phyloP scores from a whole-genome alignment of 192 early-diverging fungal species.

The Umbelopsis vinacea region DNA sequence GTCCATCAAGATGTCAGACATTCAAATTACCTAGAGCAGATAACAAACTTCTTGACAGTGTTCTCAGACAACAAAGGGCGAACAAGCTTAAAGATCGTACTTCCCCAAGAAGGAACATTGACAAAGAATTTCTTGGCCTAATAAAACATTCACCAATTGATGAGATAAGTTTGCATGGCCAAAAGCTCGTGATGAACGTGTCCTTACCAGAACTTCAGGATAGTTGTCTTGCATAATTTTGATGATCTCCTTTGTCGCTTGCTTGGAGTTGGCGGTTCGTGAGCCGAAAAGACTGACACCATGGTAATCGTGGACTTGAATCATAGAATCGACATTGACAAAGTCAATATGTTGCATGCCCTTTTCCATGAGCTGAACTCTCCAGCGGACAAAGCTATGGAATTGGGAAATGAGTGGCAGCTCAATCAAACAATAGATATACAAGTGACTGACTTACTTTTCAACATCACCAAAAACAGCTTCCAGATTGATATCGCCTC shows the following conservation, averaged over 20 bases:
- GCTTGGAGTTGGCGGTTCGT: constrained; percentile 52
- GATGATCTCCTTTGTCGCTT: constrained; percentile 57
- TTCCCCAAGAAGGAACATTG: constrained; percentile 66
- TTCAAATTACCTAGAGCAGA: constrained; percentile 48
- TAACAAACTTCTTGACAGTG: constrained; percentile 65
- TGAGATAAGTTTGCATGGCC: too few species aligned
- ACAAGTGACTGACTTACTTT: constrained; percentile 15
- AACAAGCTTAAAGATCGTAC: constrained; percentile 60
- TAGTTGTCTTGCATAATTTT: constrained; percentile 67
- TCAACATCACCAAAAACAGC: constrained; percentile 57
- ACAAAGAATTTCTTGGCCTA: constrained; percentile 59
- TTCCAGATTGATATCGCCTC: constrained; percentile 53
- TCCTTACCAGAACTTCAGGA: constrained; percentile 60
- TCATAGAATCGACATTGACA: constrained; percentile 57
- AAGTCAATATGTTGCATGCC: constrained; percentile 60
- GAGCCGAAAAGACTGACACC: constrained; percentile 51
- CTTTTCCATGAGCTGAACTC: constrained; percentile 65
- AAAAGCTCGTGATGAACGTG: not conserved
- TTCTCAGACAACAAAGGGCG: constrained; percentile 58
- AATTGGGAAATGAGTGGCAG: not conserved
- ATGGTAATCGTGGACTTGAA: constrained; percentile 67
- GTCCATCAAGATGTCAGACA: too few species aligned
- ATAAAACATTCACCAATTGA: not conserved
- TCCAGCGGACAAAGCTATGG: constrained; percentile 62
- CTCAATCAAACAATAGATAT: not conserved